These are phyloP conservation scores for Quercus phellos DNA, from an alignment of 331 rosid genomes.

Conservation along the genomic window DNA sequence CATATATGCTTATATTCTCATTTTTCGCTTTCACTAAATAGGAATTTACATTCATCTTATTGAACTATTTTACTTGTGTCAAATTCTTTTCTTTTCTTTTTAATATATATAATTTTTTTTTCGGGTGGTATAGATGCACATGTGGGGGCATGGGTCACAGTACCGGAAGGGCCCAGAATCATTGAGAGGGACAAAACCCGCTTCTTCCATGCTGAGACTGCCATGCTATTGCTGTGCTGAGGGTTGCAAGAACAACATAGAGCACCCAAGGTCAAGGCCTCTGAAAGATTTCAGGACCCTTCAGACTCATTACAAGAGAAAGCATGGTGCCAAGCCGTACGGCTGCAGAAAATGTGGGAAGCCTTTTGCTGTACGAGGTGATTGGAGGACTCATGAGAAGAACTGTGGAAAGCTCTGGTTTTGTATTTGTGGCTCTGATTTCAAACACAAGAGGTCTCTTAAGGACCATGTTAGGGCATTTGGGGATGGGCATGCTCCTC, in stretches of 20 bases:
- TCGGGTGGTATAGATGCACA: conserved; percentile 60
- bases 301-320: conserved; percentile 89
- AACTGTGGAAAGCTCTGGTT: conserved; percentile 96
- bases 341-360: conserved; percentile 82
- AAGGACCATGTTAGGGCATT: conserved; percentile 87
- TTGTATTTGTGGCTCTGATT: conserved; percentile 88
- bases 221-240: conserved; percentile 95
- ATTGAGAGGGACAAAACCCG: conserved; percentile 64
- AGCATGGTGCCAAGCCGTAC: conserved; percentile 87
- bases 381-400: conserved; percentile 97
- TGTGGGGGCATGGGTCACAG: conserved; percentile 99
- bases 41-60: neutral
- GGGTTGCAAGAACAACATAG: conserved; percentile 84
- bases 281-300: conserved; percentile 85
- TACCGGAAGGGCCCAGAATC: conserved; percentile 92
- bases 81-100: neutral
- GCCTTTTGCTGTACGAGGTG: conserved; percentile 82
- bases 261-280: conserved; percentile 78
- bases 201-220: conserved; percentile 73
- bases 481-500: conserved; percentile 78
- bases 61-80: neutral
- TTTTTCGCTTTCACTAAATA: neutral
- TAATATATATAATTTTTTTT: neutral
- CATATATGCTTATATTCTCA: neutral
- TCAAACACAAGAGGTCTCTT: conserved; percentile 88